phyloP scores from a whole-genome alignment of 2,329 filamentous ascomycete genomes.

The Diaporthe australafricana region DNA sequence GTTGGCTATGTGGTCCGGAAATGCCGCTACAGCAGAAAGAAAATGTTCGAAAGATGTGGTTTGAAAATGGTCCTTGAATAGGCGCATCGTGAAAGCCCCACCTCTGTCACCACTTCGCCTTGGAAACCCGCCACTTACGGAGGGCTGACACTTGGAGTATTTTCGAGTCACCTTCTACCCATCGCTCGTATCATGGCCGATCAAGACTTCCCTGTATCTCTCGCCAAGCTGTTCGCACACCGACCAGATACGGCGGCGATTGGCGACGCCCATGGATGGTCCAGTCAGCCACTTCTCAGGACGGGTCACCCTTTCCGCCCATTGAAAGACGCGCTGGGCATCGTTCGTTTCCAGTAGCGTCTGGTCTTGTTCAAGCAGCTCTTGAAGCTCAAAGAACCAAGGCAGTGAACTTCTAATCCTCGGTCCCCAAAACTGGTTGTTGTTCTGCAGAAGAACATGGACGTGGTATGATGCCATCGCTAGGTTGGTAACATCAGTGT shows the following conservation, averaged over 20 bases:
- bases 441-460: not conserved
- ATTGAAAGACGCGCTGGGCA: not conserved
- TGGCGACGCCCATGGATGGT: not conserved
- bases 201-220: not conserved
- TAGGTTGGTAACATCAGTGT: slow-evolving; percentile 2
- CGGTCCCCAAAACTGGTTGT: slow-evolving; percentile 21
- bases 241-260: slow-evolving; percentile 23
- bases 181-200: not conserved
- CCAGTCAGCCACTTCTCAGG: slow-evolving; percentile 8
- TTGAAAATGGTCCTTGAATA: not conserved
- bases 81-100: no score
- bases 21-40: no score
- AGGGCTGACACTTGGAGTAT: no score
- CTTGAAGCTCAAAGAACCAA: slow-evolving; percentile 28
- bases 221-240: not conserved
- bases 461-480: slow-evolving; percentile 21
- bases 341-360: not conserved
- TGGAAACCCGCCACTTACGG: no score
- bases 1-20: no score
- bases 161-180: no score
- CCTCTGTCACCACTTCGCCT: no score
- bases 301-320: not conserved
- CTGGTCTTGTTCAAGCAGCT: not conserved
- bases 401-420: not conserved
- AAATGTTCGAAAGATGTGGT: no score